Percentiles rank a stretch among this genome's conserved stretches.
phyloP scores from a whole-genome alignment of 176 grass and related monocot species.

The Typha latifolia region DNA sequence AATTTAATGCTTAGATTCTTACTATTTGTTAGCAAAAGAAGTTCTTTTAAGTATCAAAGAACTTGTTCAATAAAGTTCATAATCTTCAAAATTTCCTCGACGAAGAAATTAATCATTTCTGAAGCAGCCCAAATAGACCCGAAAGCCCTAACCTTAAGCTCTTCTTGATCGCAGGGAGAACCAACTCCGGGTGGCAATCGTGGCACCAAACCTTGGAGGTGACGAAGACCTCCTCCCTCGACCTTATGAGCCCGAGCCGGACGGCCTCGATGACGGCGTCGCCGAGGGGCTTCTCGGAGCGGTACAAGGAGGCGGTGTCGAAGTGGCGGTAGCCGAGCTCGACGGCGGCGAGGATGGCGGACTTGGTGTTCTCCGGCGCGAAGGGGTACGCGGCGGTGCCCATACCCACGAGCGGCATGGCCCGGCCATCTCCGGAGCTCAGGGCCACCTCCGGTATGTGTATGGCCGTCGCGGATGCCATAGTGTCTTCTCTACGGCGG shows the following conservation, averaged over 20 bases:
- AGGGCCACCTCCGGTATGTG: slow-evolving; percentile 3
- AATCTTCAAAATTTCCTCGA: too few relatives aligned
- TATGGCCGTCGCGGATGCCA: neutral
- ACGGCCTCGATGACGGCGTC: slow-evolving; percentile 10
- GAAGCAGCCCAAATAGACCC: too few relatives aligned
- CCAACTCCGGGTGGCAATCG: slow-evolving; percentile 27
- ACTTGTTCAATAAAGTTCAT: too few relatives aligned
- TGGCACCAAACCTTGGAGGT: slow-evolving; percentile 43
- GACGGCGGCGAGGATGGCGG: slow-evolving; percentile 19
- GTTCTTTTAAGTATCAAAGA: too few relatives aligned
- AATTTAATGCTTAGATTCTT: too few relatives aligned
- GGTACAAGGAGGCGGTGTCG: slow-evolving; percentile 32
- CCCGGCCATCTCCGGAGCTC: neutral
- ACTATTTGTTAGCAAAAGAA: too few relatives aligned
- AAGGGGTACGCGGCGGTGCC: slow-evolving; percentile 22
- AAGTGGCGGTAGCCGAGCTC: slow-evolving; percentile 35
- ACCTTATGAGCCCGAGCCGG: neutral
- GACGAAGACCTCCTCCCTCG: slow-evolving; percentile 31
- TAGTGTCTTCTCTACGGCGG: neutral
- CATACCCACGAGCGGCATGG: slow-evolving; percentile 25
- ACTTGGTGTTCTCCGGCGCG: neutral
- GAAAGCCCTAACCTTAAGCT: too few relatives aligned
- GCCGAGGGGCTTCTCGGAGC: slow-evolving; percentile 27
- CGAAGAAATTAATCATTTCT: too few relatives aligned
- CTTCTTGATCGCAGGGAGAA: slow-evolving; percentile 39